Percentiles rank a stretch among this genome's conserved stretches.
phyloP scores from a whole-genome alignment of 78 protist genomes.

The Dictyostelium brefeldianum region DNA sequence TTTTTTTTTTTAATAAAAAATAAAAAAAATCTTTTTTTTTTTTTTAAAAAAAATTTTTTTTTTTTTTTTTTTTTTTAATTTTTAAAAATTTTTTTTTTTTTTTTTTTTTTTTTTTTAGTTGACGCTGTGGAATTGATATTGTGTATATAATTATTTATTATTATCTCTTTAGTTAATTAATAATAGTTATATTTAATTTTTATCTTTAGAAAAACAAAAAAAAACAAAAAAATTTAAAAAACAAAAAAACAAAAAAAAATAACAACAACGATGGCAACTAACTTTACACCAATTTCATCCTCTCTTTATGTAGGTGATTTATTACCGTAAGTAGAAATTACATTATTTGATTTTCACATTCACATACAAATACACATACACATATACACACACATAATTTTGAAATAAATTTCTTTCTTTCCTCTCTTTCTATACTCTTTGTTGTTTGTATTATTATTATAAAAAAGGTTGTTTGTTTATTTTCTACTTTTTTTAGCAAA shows the following conservation, averaged over 20 bases:
- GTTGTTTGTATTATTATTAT: not conserved
- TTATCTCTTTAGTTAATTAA: not conserved
- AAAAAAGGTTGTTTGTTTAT: too few relatives aligned
- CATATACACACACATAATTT: not conserved
- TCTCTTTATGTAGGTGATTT: slow-evolving; percentile 88
- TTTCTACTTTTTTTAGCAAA: not conserved
- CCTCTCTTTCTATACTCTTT: not conserved
- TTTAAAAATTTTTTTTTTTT: not conserved
- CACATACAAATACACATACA: too few relatives aligned
- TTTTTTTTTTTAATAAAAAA: not conserved
- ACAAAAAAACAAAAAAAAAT: slow-evolving; percentile 24
- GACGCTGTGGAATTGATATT: not conserved
- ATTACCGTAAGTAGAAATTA: slow-evolving; percentile 44
- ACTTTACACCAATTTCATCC: slow-evolving; percentile 40
- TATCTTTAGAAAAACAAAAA: slow-evolving; percentile 10
- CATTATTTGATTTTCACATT: not conserved
- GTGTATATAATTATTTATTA: slow-evolving; percentile 18
- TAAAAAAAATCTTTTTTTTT: too few relatives aligned
- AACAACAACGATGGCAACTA: not conserved
- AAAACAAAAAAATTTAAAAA: slow-evolving; percentile 16
- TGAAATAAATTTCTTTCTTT: not conserved
- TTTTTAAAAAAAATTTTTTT: slow-evolving; percentile 17
- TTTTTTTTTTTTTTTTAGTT: slow-evolving; percentile 4
- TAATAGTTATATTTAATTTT: not conserved
- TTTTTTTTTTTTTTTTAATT: too few relatives aligned